These are phyloP conservation scores for Fusarium sp. DNA, from an alignment of 2,329 filamentous ascomycete genomes.

Conservation along the genomic window DNA sequence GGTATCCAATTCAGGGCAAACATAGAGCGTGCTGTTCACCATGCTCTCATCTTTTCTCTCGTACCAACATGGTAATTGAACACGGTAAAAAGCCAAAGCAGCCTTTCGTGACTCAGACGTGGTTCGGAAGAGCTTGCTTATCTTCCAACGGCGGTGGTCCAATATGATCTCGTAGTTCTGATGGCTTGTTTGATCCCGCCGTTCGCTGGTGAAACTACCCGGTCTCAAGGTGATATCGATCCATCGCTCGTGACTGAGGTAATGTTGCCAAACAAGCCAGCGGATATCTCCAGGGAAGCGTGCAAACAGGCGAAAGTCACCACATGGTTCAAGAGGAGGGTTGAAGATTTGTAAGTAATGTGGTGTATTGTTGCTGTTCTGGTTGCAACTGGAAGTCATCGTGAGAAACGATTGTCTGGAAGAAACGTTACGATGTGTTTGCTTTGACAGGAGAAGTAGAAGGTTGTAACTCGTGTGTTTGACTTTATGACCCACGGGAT, in stretches of 20 bases:
- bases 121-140: background rate
- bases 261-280: conserved; percentile 4
- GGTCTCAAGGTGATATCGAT: background rate
- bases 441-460: background rate
- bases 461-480: rapidly evolving
- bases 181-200: rapidly evolving
- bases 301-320: background rate
- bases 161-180: background rate
- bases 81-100: background rate
- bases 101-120: background rate
- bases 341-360: background rate
- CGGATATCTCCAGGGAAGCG: background rate
- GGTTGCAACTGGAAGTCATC: background rate
- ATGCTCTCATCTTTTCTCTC: background rate
- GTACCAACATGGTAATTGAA: background rate
- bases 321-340: background rate
- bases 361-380: background rate
- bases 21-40: background rate
- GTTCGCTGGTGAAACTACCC: rapidly evolving
- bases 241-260: background rate
- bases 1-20: background rate
- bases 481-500: background rate
- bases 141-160: background rate
- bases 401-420: background rate
- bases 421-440: background rate